Base-by-base conservation (phyloP, 495 filamentous ascomycete species). In the Cercophora newfieldiana region DNA sequence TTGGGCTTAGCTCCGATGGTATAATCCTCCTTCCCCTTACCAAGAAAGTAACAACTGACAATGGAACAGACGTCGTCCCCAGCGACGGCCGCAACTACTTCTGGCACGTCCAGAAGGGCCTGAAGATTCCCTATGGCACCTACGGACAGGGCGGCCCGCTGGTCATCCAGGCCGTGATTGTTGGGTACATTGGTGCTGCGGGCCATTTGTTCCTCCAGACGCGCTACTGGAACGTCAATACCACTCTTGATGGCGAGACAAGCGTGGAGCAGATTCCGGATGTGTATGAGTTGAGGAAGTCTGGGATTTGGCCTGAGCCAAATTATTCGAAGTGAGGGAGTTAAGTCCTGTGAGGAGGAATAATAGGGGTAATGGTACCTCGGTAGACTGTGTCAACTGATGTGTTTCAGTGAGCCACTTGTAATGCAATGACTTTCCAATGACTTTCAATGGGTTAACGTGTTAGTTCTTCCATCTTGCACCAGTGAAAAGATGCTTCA, bases 141-240 rank as follows among this genome's bases (percentile, higher is more conserved):
- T 18, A 56, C 21, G 53, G 53, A 6, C 21, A 29, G 14, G 12
- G 25, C 53, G 53, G 21, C 53, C 53, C 48, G 18, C 48, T n/a
- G 48, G 48, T 51, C 48, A 51, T 56, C 25, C 53, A 56, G 25
- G 53, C 53, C 5, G 53, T 26, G 4, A 24, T 56, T 6, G 22
- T 56, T 24, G 53, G 53, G 4, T 56, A 56, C 53, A 56, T 56
- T 28, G 53, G 53, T 5, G 53, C 53, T 56, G 53, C 53, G 3
- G 53, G 53, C 3, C 10, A 56, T 26, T 7, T 28, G 4, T 25
- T 56, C 21, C 3, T 56, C 25, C 53, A 56, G 53, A 56, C 53
- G 19, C 25, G 25, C 4, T 56, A 56, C 22, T 56, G 19, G 21
- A 24, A 29, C 21, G 53, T 56, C 53, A 56, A 56, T 21, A 56